Base-by-base conservation (phyloP, 495 filamentous ascomycete species). In the Penicillium paxilli region DNA sequence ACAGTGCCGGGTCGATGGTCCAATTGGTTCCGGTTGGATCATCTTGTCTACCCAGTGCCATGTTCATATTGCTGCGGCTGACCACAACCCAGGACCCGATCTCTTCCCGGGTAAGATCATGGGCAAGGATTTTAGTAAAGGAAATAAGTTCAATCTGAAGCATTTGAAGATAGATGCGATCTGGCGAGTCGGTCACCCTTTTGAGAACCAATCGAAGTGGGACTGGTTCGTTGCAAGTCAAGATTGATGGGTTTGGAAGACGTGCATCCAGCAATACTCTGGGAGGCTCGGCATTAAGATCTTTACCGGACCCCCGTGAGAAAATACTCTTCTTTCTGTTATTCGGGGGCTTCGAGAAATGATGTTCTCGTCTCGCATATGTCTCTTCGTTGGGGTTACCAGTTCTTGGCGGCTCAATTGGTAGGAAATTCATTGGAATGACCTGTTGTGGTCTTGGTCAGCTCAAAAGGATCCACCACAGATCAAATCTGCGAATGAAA, bases 171-270 rank as follows among this genome's bases (percentile, higher is more conserved):
- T 84, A 88, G 3, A 97, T 73, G 1, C 81, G 77, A 24, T 86
- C 85, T 4, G 71, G 67, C 32, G 78, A 79, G 5, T 86, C 80
- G n/a, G 79, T 86, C 6, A 88, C 65, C 64, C 90, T 95, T 49
- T 84, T 87, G 17, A 88, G 78, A 5, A 98, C 67, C 7, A 98
- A 67, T 0, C 92, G 84, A 3, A 98, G 75, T 14, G 94, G 91
- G 4, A 98, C 64, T 0, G 89, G 83, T 51, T 91, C 80, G 64
- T 92, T 92, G 72, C 93, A 96, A 0, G 91, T 96, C 21, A 97
- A 67, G 37, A 96, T 91, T 3, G 92, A 81, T 4, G 94, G 94
- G 66, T 92, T 88, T 0, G 94, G 94, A 26, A 98, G 73, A 5
- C 93, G 82, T 5, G 87, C 86, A 63, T 96, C 93, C 28, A 96